Percentiles rank a stretch among this genome's conserved stretches.
Evolutionary conservation across 129 eudicot genomes (phyloP).

Genomic region (Chrysanthemum makinoi): DNA sequence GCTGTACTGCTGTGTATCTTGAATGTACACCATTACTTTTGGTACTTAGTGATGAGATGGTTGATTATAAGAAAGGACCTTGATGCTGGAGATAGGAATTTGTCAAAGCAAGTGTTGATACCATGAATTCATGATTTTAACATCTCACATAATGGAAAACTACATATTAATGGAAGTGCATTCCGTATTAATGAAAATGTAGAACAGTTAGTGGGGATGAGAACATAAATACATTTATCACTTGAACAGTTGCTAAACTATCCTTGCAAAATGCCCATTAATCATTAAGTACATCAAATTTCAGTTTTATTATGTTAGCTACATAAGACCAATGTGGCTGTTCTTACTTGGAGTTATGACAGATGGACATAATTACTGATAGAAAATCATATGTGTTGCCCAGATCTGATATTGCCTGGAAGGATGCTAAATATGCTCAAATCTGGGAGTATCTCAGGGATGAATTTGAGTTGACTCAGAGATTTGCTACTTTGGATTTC

Average conservation of each 20-base stretch:
- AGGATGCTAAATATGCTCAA: conserved; percentile 94
- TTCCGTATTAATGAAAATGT: background rate
- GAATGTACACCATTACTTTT: background rate
- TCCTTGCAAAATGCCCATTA: too few species aligned
- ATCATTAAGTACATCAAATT: too few species aligned
- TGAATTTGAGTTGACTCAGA: conserved; percentile 94
- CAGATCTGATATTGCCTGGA: conserved; percentile 96
- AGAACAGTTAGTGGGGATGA: too few species aligned
- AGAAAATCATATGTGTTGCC: conserved; percentile 11
- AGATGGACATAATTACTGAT: conserved; percentile 6
- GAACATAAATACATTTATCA: too few species aligned
- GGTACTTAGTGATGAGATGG: background rate
- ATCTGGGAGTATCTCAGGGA: conserved; percentile 95
- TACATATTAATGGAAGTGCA: background rate
- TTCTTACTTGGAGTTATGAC: too few species aligned
- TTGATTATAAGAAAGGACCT: background rate
- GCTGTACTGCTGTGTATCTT: background rate
- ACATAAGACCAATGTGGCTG: too few species aligned
- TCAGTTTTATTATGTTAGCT: too few species aligned
- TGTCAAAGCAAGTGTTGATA: background rate
- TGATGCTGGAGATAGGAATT: conserved; percentile 10
- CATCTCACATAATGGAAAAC: conserved; percentile 9
- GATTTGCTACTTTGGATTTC: conserved; percentile 93
- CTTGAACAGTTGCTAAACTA: too few species aligned
- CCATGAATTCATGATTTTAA: conserved; percentile 9